Base-by-base conservation (phyloP, 192 early-diverging fungal genomes). In the Phycomyces nitens region DNA sequence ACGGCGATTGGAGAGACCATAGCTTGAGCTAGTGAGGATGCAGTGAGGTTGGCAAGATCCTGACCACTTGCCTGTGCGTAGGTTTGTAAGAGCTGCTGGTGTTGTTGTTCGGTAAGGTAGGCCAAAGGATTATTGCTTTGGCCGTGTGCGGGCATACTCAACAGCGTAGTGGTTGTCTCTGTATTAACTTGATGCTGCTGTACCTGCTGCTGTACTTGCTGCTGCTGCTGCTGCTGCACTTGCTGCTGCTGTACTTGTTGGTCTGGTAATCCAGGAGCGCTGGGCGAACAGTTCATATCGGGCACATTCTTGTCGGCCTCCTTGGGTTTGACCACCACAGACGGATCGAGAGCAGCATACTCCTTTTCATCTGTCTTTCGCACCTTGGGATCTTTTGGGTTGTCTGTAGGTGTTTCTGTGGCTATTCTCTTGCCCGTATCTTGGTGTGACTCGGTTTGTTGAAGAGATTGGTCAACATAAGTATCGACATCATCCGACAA, bases 1-100 rank as follows among this genome's bases (percentile, higher is more conserved):
- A 72, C 70, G 21, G 64, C 55, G 50, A 73, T 73, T 24, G 71
- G 71, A 43, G 71, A 66, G 6, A 68, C 64, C 71, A 73, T 73
- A 20, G 71, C 71, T 55, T 73, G 71, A 12, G 65, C 71, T 23
- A 72, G 56, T 40, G 70, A 72, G 20, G 71, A 72, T 6, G 71
- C 69, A 14, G 70, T 65, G 0, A 72, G 59, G 51, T 66, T 47
- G 14, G 65, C 64, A 23, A 66, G 53, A 39, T 72, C 71, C 34
- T 72, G 71, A 38, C 64, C 71, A 38, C 55, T 56, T 20, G 71
- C 71, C 22, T 66, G 64, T 12, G 65, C 71, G 49, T 73, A 73
- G 20, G 60, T 57, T 44, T 68, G 66, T 47, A 73, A 22, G 5
- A 68, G 44, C 40, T 72, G 70, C 44, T 70, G 69, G 20, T 70